A percentile compares a stretch with the other conserved stretches of the same genome.
Evolutionary conservation across 2,329 filamentous ascomycete species (phyloP).

Genomic region (Alternaria sp.): DNA sequence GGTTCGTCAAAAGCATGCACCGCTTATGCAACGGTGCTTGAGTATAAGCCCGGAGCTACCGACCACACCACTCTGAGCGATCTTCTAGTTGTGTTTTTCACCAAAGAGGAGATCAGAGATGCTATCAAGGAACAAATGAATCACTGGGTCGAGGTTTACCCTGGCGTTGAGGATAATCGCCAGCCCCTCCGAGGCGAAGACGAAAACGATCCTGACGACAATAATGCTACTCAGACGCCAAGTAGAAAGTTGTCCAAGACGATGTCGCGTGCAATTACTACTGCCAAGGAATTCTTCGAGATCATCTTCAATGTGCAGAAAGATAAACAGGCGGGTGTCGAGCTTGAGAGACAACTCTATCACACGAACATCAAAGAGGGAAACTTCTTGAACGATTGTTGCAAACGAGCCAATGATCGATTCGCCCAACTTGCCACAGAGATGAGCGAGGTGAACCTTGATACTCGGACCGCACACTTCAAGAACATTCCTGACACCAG

Average conservation of each 20-base stretch:
- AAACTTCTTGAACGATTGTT: background rate
- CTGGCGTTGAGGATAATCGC: background rate
- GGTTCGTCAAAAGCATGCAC: constrained; percentile 15
- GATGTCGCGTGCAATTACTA: background rate
- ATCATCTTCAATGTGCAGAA: constrained; percentile 13
- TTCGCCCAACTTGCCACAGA: background rate
- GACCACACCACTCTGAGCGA: constrained; percentile 12
- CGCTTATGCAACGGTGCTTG: background rate
- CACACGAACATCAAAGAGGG: background rate
- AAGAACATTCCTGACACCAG: constrained; percentile 6
- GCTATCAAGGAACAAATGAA: constrained; percentile 9
- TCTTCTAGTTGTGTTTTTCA: constrained; percentile 5
- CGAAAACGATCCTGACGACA: background rate
- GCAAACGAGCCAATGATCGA: background rate
- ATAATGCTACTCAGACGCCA: background rate
- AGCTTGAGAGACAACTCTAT: constrained; percentile 4
- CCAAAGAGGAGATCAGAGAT: background rate
- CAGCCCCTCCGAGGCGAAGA: background rate
- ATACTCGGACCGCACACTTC: background rate
- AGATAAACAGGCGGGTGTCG: background rate
- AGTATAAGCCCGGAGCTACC: constrained; percentile 8
- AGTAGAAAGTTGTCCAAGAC: background rate
- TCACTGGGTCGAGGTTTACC: background rate
- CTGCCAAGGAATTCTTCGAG: constrained; percentile 15
- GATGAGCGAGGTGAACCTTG: background rate